Evolutionary conservation across 1,284 basidiomycete genomes (phyloP).

Genomic region (Rhodotorula sp.): DNA sequence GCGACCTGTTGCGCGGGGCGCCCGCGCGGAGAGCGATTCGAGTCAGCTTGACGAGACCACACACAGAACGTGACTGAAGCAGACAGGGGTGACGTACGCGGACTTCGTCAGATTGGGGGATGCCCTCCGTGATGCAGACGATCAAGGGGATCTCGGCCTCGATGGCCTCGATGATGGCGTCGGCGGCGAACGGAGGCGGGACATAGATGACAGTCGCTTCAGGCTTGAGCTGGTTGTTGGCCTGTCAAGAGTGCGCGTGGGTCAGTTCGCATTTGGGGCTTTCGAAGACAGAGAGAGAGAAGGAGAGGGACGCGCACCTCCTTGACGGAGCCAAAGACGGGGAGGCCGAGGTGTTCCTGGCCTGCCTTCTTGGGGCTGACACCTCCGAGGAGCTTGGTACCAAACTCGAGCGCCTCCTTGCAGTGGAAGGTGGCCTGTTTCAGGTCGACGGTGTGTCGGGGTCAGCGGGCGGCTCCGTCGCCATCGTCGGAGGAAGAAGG

Average conservation of each 20-base stretch:
- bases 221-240: constrained; percentile 53
- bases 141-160: constrained; percentile 95
- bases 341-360: constrained; percentile 88
- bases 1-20: constrained; percentile 63
- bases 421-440: constrained; percentile 93
- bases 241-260: constrained; percentile 5
- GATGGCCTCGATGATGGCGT: constrained; percentile 95
- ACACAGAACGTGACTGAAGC: too few relatives aligned
- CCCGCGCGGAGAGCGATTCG: background rate
- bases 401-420: constrained; percentile 88
- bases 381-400: constrained; percentile 96
- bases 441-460: background rate
- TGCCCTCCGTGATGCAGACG: constrained; percentile 96
- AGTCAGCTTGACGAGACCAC: background rate
- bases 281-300: background rate
- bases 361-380: constrained; percentile 98
- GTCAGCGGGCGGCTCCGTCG: background rate
- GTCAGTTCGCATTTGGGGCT: background rate
- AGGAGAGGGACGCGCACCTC: constrained; percentile 60
- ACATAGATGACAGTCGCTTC: constrained; percentile 95
- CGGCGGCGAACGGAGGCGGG: constrained; percentile 85
- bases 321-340: constrained; percentile 87
- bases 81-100: too few relatives aligned
- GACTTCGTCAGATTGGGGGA: constrained; percentile 94
- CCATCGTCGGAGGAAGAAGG: background rate